These are phyloP conservation scores for Mediolabrus comicus DNA, from an alignment of 108 stramenopile genomes.

Conservation along the genomic window DNA sequence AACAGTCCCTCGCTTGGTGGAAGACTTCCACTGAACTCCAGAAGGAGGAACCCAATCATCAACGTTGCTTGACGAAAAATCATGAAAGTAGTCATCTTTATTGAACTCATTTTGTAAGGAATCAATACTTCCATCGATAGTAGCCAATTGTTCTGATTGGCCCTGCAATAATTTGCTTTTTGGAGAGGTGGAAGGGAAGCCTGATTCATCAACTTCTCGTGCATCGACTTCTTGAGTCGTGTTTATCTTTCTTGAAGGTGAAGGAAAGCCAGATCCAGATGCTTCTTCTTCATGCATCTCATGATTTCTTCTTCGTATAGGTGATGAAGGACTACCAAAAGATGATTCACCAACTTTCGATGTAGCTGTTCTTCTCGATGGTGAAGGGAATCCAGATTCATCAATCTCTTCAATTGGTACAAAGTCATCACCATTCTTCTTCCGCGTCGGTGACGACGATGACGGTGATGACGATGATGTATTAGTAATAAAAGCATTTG, in stretches of 20 bases:
- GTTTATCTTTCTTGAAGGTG: background rate
- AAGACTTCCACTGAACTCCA: background rate
- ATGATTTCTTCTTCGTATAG: too few species aligned
- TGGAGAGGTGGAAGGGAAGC: background rate
- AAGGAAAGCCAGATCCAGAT: constrained; percentile 2
- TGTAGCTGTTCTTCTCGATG: background rate
- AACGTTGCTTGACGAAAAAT: background rate
- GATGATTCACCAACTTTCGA: too few species aligned
- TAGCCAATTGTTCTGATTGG: background rate
- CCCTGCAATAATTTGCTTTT: background rate
- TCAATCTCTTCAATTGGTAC: background rate
- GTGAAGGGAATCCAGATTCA: background rate
- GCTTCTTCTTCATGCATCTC: too few species aligned
- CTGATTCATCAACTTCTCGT: background rate
- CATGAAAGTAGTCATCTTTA: constrained; percentile 11
- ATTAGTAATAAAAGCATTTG: background rate
- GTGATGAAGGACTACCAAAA: too few species aligned
- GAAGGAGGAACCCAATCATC: background rate
- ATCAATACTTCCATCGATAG: background rate
- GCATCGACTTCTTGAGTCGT: background rate
- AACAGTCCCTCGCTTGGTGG: background rate
- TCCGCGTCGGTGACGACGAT: too few species aligned
- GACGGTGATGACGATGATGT: too few species aligned
- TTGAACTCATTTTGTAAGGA: background rate
- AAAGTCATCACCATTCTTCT: background rate